A percentile compares a stretch with the other conserved stretches of the same genome.
Conservation (phyloP, 176 grass and related monocot species). For the Musa itinerans region DNA sequence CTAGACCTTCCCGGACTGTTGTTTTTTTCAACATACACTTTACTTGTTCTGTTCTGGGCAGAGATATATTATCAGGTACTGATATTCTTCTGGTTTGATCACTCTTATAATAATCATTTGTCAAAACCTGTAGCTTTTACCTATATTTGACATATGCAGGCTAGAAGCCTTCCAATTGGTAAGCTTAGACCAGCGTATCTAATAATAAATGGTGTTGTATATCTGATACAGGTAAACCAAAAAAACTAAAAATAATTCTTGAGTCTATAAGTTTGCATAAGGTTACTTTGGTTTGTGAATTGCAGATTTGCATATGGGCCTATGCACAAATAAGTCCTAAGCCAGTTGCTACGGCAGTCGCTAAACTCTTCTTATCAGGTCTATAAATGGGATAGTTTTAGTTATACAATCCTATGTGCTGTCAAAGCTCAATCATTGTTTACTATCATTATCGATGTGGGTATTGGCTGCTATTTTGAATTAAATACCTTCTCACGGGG, state of each 20-base stretch:
- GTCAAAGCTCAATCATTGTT: background rate
- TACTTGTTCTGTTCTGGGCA: slow-evolving; percentile 82
- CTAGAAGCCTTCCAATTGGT: slow-evolving; percentile 44
- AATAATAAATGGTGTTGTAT: slow-evolving; percentile 47
- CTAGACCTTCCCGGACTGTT: slow-evolving; percentile 81
- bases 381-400: background rate
- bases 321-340: slow-evolving; percentile 6
- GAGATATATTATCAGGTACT: slow-evolving; percentile 85
- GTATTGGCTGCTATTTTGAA: background rate
- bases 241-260: background rate
- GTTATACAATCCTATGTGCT: background rate
- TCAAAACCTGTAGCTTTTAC: slow-evolving; percentile 4
- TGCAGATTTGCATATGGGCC: slow-evolving; percentile 18
- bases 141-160: slow-evolving; percentile 24
- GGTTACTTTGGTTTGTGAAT: background rate
- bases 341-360: background rate
- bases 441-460: background rate
- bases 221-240: slow-evolving; percentile 45
- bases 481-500: background rate
- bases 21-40: slow-evolving; percentile 90
- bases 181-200: slow-evolving; percentile 59
- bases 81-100: background rate
- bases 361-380: slow-evolving; percentile 22
- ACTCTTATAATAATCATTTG: background rate
- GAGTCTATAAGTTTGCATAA: background rate